Conservation (phyloP, 2,329 filamentous ascomycete species). For the Grosmannia clavigera region DNA sequence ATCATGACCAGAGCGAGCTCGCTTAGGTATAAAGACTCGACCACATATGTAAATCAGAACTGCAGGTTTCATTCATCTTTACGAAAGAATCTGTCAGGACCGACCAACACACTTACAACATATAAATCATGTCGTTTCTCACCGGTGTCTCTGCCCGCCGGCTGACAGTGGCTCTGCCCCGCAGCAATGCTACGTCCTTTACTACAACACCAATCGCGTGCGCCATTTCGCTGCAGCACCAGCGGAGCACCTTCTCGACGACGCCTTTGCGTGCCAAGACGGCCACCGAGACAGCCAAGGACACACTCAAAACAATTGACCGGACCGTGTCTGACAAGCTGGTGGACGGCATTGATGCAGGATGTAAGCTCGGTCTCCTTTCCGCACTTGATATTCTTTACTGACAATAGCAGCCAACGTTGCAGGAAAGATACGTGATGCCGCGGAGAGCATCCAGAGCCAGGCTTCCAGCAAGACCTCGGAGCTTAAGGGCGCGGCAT, state of each 20-base stretch:
- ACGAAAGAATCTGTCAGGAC: no score
- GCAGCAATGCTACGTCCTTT: not conserved
- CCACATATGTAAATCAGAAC: not conserved
- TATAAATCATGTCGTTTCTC: conserved; percentile 39
- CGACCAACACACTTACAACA: not conserved
- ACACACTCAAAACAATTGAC: conserved; percentile 47
- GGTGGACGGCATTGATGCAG: conserved; percentile 47
- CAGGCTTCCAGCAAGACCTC: conserved; percentile 25
- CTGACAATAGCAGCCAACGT: not conserved
- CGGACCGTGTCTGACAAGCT: conserved; percentile 47
- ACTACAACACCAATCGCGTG: conserved; percentile 11
- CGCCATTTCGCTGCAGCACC: conserved; percentile 8
- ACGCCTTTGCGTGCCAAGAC: conserved; percentile 32
- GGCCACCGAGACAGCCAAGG: conserved; percentile 43
- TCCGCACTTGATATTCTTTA: not conserved
- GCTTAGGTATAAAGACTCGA: not conserved
- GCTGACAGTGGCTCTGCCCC: conserved; percentile 19
- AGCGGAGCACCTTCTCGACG: conserved; percentile 36
- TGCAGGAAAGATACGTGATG: conserved; percentile 36
- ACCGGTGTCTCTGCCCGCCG: conserved; percentile 32
- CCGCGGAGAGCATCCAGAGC: conserved; percentile 16
- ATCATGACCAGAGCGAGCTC: not conserved
- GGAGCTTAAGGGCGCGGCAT: conserved; percentile 17
- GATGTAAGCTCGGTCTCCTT: conserved; percentile 29
- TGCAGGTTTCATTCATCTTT: no score